These are phyloP conservation scores for Dothidotthia symphoricarpi DNA, from an alignment of 2,329 filamentous ascomycete species.

Conservation along the genomic window DNA sequence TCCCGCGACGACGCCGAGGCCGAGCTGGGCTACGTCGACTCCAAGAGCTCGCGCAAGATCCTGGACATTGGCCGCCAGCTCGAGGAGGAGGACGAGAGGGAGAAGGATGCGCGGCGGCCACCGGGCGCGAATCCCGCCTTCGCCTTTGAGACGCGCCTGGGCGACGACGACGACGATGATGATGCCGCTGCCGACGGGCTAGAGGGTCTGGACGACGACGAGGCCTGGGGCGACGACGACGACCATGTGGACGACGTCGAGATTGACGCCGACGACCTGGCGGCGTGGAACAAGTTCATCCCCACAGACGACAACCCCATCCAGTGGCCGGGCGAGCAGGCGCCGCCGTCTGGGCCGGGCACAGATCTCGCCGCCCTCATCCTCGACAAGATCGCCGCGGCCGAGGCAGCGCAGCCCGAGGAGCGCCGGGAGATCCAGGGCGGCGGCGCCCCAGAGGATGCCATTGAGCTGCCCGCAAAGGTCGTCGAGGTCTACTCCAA, in stretches of 20 bases:
- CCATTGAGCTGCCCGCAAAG: slow-evolving; percentile 82
- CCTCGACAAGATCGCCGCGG: slow-evolving; percentile 86
- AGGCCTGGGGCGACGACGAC: slow-evolving; percentile 76
- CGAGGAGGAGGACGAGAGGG: slow-evolving; percentile 72
- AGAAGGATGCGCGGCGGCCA: slow-evolving; percentile 44
- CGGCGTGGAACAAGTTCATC: slow-evolving; percentile 88
- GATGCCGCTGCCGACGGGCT: slow-evolving; percentile 46
- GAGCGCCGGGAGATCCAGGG: slow-evolving; percentile 50
- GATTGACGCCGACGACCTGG: slow-evolving; percentile 83
- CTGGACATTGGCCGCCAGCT: slow-evolving; percentile 85
- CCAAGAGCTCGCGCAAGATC: slow-evolving; percentile 85
- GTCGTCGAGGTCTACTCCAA: slow-evolving; percentile 93
- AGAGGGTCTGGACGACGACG: slow-evolving; percentile 47
- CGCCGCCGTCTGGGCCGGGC: slow-evolving; percentile 41
- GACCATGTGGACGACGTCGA: slow-evolving; percentile 65
- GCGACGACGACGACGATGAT: slow-evolving; percentile 44
- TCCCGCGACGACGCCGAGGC: slow-evolving; percentile 55
- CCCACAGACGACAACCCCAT: slow-evolving; percentile 72
- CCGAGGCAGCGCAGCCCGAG: slow-evolving; percentile 67
- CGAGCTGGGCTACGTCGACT: slow-evolving; percentile 75
- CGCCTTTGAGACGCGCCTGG: slow-evolving; percentile 74
- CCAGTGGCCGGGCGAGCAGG: slow-evolving; percentile 60
- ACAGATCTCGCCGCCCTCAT: slow-evolving; percentile 92
- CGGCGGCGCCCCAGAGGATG: slow-evolving; percentile 67
- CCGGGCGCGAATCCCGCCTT: slow-evolving; percentile 64